Base-by-base conservation (phyloP, 129 eudicot genomes). In the Heracleum sosnowskyi region DNA sequence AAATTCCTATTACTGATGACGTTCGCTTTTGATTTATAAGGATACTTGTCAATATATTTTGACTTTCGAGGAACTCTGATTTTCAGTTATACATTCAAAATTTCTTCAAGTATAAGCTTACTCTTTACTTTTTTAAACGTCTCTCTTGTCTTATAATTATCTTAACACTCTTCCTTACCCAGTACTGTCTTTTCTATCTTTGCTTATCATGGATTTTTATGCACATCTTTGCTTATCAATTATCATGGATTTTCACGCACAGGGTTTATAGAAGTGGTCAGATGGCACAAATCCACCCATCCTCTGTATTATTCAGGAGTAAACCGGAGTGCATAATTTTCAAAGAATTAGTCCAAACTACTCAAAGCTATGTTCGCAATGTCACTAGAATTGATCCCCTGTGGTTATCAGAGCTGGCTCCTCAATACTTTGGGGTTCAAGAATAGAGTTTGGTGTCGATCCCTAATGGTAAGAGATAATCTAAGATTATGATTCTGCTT, bases 401-500 rank as follows among this genome's bases (percentile, higher is more conserved):
- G 90, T 92, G 97, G 99, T 86, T 96, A 62, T 87, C 93, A 11
- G 97, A 96, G 87, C 90, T 96, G 53, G 99, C 97, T 77, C 99
- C 99, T 41, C 96, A 92, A 47, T 88, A 79, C 79, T 96, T 85
- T 77, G 89, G 93, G 73, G 60, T 87, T 79, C 85, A 85, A 78
- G 91, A 89, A n/a, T 91, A 78, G 79, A 39, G 18, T 35, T 51
- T 29, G 74, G 74, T 33, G 17, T 57, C 72, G 26, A 37, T 47
- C 22, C 64, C 26, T 34, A 35, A 41, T 51, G 84, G 80, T 82
- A 57, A 77, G 74, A 60, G 46, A 8, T 37, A 37, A 20, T 69
- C 22, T 2, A 45, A 39, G 57, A 49, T 49, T 18, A 49, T 20
- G 64, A 57, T 57, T 57, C 64, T 8, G 26, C 64, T 57, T 57